A percentile compares a stretch with the other conserved stretches of the same genome.
phyloP scores from a whole-genome alignment of 2,329 filamentous ascomycete species.

The Exserohilum turcica region DNA sequence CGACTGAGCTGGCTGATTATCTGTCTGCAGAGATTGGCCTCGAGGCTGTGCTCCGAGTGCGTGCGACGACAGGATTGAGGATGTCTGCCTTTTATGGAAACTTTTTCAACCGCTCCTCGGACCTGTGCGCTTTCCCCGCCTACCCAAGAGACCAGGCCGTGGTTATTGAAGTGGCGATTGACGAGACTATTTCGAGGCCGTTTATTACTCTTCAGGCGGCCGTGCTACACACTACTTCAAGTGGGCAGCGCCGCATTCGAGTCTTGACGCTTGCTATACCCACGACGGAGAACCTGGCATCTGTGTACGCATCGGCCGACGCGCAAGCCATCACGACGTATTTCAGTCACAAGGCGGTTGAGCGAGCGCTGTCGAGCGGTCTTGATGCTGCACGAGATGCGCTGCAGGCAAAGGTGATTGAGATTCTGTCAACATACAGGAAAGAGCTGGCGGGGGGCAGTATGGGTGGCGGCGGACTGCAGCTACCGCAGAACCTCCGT shows the following conservation, averaged over 20 bases:
- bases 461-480: constrained; percentile 87
- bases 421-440: constrained; percentile 92
- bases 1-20: constrained; percentile 94
- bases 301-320: constrained; percentile 93
- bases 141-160: constrained; percentile 98
- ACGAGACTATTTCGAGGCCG: constrained; percentile 89
- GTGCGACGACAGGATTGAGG: constrained; percentile 89
- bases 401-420: constrained; percentile 86
- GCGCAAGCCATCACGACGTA: constrained; percentile 91
- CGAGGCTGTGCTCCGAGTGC: constrained; percentile 92
- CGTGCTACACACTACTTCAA: constrained; percentile 96
- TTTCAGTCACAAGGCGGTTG: constrained; percentile 97
- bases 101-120: constrained; percentile 98
- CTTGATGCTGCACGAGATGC: constrained; percentile 90
- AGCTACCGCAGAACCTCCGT: constrained; percentile 91
- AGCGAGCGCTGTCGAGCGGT: constrained; percentile 81
- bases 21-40: constrained; percentile 95
- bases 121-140: constrained; percentile 95
- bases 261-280: constrained; percentile 92
- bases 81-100: constrained; percentile 99
- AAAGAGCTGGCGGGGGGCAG: constrained; percentile 96
- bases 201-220: constrained; percentile 84
- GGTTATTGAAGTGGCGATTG: constrained; percentile 96
- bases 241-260: constrained; percentile 91
- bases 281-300: constrained; percentile 86